Evolutionary conservation across 2,329 filamentous ascomycete genomes (phyloP).

Genomic region (Colletotrichum liaoningense): DNA sequence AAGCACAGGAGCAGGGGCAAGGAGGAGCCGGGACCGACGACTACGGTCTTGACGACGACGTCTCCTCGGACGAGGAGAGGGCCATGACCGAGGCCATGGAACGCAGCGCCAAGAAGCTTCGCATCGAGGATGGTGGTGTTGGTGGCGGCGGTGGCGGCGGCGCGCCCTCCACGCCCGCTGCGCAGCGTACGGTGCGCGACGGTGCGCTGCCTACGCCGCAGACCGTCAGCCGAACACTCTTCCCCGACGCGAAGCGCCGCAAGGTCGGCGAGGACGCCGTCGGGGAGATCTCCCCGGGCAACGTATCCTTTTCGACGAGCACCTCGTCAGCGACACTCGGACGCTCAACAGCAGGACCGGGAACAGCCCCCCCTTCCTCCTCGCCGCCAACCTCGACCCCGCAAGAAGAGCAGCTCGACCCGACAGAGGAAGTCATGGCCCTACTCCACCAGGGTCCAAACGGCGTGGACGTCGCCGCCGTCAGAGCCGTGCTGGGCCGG

Average conservation of each 20-base stretch:
- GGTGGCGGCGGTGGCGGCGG: neutral
- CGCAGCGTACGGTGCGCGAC: constrained; percentile 38
- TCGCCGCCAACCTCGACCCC: constrained; percentile 1
- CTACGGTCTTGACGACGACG: constrained; percentile 45
- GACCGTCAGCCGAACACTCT: constrained; percentile 48
- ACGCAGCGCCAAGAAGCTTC: constrained; percentile 44
- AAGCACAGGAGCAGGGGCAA: constrained; percentile 5
- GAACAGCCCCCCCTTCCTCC: neutral
- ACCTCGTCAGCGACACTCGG: constrained; percentile 21
- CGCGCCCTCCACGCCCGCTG: constrained; percentile 40
- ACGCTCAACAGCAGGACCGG: constrained; percentile 18
- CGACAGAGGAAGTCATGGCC: constrained; percentile 60
- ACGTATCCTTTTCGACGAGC: constrained; percentile 32
- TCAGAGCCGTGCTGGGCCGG: constrained; percentile 61
- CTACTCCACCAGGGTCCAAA: constrained; percentile 55
- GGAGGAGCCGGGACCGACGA: neutral
- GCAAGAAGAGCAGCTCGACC: constrained; percentile 44
- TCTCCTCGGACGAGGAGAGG: constrained; percentile 53
- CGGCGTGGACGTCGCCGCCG: constrained; percentile 49
- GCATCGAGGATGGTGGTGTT: neutral
- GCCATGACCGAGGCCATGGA: constrained; percentile 51
- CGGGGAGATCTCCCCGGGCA: neutral
- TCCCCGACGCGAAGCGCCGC: constrained; percentile 45
- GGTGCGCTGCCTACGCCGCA: constrained; percentile 47
- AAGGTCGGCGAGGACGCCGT: constrained; percentile 38